Evolutionary conservation across 1,139 yeast species (phyloP), one percentile per base, ranked within the genome.

Genomic region (Kodamaea alishanica): DNA sequence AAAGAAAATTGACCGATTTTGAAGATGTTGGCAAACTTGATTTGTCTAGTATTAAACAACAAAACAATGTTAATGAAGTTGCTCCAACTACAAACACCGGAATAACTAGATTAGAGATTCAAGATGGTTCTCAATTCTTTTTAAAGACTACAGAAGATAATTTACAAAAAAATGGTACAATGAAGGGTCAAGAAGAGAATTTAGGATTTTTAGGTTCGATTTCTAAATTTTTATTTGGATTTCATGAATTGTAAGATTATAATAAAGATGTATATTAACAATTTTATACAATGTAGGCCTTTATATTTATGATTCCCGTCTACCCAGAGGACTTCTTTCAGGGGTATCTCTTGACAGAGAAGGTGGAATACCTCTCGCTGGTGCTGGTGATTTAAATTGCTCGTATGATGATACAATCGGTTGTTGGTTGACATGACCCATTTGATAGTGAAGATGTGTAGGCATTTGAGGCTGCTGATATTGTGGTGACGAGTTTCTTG

Each of bases 11-110:
- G 37, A 68, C 70, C 8, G 70, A 65, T 22, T 60, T 56, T 28
- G 82, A 81, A 47, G 83, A 82, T 49, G 69, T 81, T 28, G 89
- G 88, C 4, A 50, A 34, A 11, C 34, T 45, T 24, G 46, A 42
- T 25, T 37, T 46, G n/a, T 31, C 38, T 15, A 40, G 36, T 20
- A 34, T 44, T 24, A 37, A 34, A 23, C 37, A 35, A 1, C 29
- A 12, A 11, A 20, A 28, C 8, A 40, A 41, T 12, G 24, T 34
- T 10, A 8, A 30, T 20, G 35, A 32, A 26, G 30, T 32, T 2
- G 8, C 34, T 6, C 30, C 36, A 31, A 48, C 42, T 28, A 38
- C 48, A 6, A 31, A 24, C 9, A 32, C 54, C 6, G 55, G 56
- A 39, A 49, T 50, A 11, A 54, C 59, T 10, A 55, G 61, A 34